Evolutionary conservation across 78 protist species (phyloP).

Genomic region (Dictyostelium discoideum): DNA sequence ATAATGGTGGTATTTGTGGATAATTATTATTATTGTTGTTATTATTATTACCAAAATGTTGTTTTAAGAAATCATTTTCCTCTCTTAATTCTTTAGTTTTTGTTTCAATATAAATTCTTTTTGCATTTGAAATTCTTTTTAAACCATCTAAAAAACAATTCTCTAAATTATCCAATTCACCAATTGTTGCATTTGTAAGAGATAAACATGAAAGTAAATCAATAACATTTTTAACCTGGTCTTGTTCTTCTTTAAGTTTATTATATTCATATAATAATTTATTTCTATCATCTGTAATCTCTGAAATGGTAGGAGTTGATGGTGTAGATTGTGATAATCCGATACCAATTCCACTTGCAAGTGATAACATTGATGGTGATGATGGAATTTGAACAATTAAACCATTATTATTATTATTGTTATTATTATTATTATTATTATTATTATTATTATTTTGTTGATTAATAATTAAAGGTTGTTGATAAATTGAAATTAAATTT

Average conservation of each 20-base stretch:
- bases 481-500: slow-evolving; percentile 32
- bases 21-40: background rate
- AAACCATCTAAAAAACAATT: slow-evolving; percentile 19
- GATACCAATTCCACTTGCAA: background rate
- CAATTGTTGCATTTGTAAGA: background rate
- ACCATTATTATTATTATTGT: background rate
- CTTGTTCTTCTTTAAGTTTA: slow-evolving; percentile 26
- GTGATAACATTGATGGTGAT: slow-evolving; percentile 1
- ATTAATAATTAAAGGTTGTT: background rate
- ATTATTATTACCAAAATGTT: background rate
- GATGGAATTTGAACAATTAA: background rate
- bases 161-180: slow-evolving; percentile 18
- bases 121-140: slow-evolving; percentile 40
- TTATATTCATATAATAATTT: slow-evolving; percentile 4
- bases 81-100: slow-evolving; percentile 1
- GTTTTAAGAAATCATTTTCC: background rate
- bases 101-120: slow-evolving; percentile 7
- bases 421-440: slow-evolving; percentile 10
- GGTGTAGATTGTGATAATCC: slow-evolving; percentile 10
- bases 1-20: background rate
- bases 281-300: background rate
- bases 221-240: background rate
- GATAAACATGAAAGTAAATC: background rate
- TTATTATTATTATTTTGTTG: background rate
- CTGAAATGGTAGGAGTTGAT: background rate